Percentiles rank a stretch among this genome's conserved stretches.
phyloP scores from a whole-genome alignment of 192 early-diverging fungal genomes.

The Backusella australiensis region DNA sequence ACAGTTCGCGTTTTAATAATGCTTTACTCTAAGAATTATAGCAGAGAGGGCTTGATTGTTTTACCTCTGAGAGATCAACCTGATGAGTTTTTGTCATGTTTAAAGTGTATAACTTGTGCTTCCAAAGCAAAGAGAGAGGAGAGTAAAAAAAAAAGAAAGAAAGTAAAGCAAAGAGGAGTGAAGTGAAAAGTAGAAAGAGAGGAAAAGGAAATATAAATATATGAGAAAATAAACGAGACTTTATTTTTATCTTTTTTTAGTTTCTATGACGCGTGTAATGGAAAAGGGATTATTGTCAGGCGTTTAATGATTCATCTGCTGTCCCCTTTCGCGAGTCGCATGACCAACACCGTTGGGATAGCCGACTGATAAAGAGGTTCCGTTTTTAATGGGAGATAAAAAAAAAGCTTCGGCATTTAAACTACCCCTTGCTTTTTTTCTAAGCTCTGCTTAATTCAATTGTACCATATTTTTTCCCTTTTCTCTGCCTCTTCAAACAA shows the following conservation, averaged over 20 bases:
- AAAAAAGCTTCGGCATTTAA: conserved; percentile 5
- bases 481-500: neutral
- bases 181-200: neutral
- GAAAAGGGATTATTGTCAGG: conserved; percentile 17
- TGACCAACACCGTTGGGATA: conserved; percentile 11
- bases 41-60: neutral
- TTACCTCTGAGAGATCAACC: conserved; percentile 4
- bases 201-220: neutral
- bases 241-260: conserved; percentile 12
- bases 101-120: neutral
- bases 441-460: neutral
- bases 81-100: neutral
- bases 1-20: conserved; percentile 1
- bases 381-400: neutral
- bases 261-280: conserved; percentile 17
- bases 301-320: conserved; percentile 18
- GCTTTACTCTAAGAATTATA: neutral
- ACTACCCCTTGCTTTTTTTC: conserved; percentile 1
- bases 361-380: conserved; percentile 10
- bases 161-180: neutral
- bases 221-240: conserved; percentile 5
- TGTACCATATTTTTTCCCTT: neutral
- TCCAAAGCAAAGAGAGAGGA: neutral
- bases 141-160: neutral
- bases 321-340: conserved; percentile 8